Evolutionary conservation across 768 basidiomycete genomes (phyloP).

Genomic region (Boletus eberwhitei): DNA sequence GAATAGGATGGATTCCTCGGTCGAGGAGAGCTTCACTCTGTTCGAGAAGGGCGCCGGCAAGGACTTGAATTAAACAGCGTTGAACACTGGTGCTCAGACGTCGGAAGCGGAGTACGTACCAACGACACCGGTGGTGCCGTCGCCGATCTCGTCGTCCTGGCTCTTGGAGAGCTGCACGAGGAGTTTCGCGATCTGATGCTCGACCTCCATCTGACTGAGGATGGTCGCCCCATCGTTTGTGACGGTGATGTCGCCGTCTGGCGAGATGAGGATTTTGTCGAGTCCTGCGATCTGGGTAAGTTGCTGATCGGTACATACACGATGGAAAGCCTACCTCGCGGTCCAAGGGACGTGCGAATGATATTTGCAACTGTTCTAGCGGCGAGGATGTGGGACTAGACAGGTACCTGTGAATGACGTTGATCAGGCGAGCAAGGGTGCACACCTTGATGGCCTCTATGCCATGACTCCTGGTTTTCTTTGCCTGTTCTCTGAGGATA

Average conservation of each 20-base stretch:
- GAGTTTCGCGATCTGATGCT: constrained; percentile 98
- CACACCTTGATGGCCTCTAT: constrained; percentile 91
- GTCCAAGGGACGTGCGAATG: constrained; percentile 91
- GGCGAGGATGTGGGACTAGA: constrained; percentile 90
- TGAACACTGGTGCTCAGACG: constrained; percentile 2
- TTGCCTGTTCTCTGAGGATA: constrained; percentile 90
- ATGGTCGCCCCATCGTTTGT: constrained; percentile 99
- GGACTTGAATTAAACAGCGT: constrained; percentile 49
- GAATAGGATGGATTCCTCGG: constrained; percentile 97
- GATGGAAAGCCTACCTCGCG: constrained; percentile 61
- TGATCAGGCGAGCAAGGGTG: background rate
- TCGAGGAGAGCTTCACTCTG: constrained; percentile 96
- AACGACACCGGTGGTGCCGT: constrained; percentile 98
- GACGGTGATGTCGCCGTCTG: constrained; percentile 98
- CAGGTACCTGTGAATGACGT: constrained; percentile 7
- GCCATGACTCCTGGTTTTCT: constrained; percentile 89
- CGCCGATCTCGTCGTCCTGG: constrained; percentile 99
- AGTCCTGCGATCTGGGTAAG: constrained; percentile 54
- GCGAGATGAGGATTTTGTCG: constrained; percentile 91
- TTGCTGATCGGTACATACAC: constrained; percentile 7
- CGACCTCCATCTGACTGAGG: constrained; percentile 97
- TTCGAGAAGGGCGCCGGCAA: constrained; percentile 96
- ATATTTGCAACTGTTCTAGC: constrained; percentile 93
- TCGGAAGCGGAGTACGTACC: constrained; percentile 54
- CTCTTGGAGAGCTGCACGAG: constrained; percentile 95